Percentiles rank a stretch among this genome's conserved stretches.
These are phyloP conservation scores for Raphanus hybrid DNA, from an alignment of 441 rosid genomes.

Conservation along the genomic window DNA sequence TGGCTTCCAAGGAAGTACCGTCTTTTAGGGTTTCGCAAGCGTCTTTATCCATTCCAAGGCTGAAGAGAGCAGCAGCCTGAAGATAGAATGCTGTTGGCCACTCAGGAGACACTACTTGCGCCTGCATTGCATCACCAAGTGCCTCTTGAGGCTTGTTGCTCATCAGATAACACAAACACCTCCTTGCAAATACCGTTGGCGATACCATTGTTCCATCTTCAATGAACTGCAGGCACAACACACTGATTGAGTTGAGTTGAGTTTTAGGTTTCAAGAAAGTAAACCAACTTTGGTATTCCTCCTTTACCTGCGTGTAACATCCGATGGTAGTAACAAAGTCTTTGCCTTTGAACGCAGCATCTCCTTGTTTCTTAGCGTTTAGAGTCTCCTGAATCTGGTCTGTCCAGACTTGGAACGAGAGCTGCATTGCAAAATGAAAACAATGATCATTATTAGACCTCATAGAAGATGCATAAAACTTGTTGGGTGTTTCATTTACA, in stretches of 20 bases:
- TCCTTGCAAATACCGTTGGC: slow-evolving; percentile 89
- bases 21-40: slow-evolving; percentile 91
- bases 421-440: slow-evolving; percentile 55
- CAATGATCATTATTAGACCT: slow-evolving; percentile 7
- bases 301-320: slow-evolving; percentile 72
- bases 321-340: slow-evolving; percentile 74
- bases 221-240: slow-evolving; percentile 60
- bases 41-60: slow-evolving; percentile 92
- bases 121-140: slow-evolving; percentile 97
- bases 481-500: slow-evolving; percentile 14
- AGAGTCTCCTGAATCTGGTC: slow-evolving; percentile 92
- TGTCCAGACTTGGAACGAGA: slow-evolving; percentile 90
- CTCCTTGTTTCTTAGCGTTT: slow-evolving; percentile 85
- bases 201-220: slow-evolving; percentile 93
- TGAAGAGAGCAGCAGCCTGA: slow-evolving; percentile 93
- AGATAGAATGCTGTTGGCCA: slow-evolving; percentile 94
- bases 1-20: slow-evolving; percentile 81
- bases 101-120: slow-evolving; percentile 84
- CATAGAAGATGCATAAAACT: neutral
- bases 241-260: slow-evolving; percentile 1
- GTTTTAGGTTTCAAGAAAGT: slow-evolving; percentile 14
- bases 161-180: slow-evolving; percentile 85
- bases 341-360: slow-evolving; percentile 78
- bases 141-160: slow-evolving; percentile 89
- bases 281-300: slow-evolving; percentile 14